Percentiles rank a stretch among this genome's conserved stretches.
Evolutionary conservation across 2,329 filamentous ascomycete genomes (phyloP).

Genomic region (Beauveria sp.): DNA sequence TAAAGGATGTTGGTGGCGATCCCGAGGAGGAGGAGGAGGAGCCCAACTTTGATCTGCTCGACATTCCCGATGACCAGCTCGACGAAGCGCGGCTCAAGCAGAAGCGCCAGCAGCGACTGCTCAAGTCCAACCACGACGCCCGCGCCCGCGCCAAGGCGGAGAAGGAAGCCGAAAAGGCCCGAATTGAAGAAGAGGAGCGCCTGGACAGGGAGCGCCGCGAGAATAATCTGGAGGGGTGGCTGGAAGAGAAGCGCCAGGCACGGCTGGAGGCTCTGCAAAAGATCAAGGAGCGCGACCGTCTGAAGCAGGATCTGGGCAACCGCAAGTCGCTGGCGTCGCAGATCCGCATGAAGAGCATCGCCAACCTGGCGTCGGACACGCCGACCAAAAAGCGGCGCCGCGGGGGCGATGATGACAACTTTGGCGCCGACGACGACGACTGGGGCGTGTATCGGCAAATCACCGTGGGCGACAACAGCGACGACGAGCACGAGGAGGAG

Average conservation of each 20-base stretch:
- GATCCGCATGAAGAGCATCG: constrained; percentile 97
- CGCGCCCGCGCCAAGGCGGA: constrained; percentile 90
- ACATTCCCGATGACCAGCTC: constrained; percentile 83
- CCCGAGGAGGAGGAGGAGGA: constrained; percentile 74
- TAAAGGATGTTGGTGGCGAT: constrained; percentile 82
- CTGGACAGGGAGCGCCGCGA: constrained; percentile 76
- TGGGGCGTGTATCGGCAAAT: constrained; percentile 97
- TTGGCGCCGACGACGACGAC: constrained; percentile 94
- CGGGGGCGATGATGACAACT: constrained; percentile 89
- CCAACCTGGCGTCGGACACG: constrained; percentile 86
- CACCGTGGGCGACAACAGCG: constrained; percentile 70
- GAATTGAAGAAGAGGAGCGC: constrained; percentile 74
- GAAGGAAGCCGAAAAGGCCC: constrained; percentile 85
- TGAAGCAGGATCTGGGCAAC: constrained; percentile 92
- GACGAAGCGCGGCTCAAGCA: constrained; percentile 87
- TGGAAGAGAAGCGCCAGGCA: constrained; percentile 70
- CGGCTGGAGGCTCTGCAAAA: constrained; percentile 65
- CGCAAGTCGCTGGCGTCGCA: constrained; percentile 93
- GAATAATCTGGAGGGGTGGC: constrained; percentile 78
- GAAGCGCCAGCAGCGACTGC: constrained; percentile 83
- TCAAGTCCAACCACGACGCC: constrained; percentile 93
- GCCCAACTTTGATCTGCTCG: constrained; percentile 80
- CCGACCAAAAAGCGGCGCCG: constrained; percentile 77
- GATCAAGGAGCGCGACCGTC: constrained; percentile 87
- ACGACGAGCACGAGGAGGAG: constrained; percentile 88